Base-by-base conservation (phyloP, 2,329 filamentous ascomycete species). In the Colletotrichum falcatum region DNA sequence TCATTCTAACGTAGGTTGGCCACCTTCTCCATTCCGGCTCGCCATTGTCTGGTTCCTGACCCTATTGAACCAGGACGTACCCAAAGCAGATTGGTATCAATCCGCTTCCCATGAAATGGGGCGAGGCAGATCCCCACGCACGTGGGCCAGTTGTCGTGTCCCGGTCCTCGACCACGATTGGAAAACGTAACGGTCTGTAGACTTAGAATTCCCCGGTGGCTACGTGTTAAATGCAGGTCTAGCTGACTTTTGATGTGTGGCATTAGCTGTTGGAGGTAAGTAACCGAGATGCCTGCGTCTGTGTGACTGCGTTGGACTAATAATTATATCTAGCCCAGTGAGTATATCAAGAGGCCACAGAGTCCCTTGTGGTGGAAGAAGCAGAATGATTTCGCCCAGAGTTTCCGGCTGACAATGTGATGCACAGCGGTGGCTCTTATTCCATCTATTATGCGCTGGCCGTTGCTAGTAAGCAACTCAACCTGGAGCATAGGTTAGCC, bases 381-480 rank as follows among this genome's bases (percentile, higher is more conserved):
- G 16, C 7, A 44, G 30, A 16, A 35, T 8, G 1, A 14, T 39
- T 18, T 8, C 14, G 7, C 16, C 28, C 11, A 39, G 5, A 23
- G 9, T 23, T 23, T n/a, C 3, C n/a, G 4, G 48, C 53, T n/a
- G 28, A 67, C 20, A 20, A 23, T 39, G 23, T 23, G 3, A 30
- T 58, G 16, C 28, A 37, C 56, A 83, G 82, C 48, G 95, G 96
- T 73, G 95, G 96, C 67, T 98, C 94, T 5, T 98, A 99, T 80
- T 94, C 94, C 72, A 95, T 98, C 74, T 98, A 98, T 83, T 94
- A 97, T 78, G 95, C 95, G 28, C 87, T 98, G 35, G 95, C 95
- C 16, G 91, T 98, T 74, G 95, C 95, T 28, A 96, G 94, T 79
- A 95, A 95, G 76, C 92, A 98, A 79, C 88, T 98, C 68, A 90